phyloP scores from a whole-genome alignment of 23 red algal species.

The Gracilaria domingensis region DNA sequence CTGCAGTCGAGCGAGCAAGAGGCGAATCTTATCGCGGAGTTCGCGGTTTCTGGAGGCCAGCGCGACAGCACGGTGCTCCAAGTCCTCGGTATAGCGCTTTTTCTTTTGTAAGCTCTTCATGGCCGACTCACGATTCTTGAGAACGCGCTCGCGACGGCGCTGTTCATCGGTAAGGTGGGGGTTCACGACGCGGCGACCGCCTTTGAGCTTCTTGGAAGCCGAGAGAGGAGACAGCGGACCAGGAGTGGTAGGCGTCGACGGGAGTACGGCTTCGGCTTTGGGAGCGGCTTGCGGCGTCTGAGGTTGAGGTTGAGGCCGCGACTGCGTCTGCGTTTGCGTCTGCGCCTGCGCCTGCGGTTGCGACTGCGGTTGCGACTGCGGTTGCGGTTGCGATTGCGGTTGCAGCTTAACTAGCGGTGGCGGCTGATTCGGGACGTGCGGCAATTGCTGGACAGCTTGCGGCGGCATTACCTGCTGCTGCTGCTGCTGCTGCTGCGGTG shows the following conservation, averaged over 20 bases:
- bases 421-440: neutral
- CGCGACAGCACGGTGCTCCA: conserved; percentile 71
- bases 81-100: conserved; percentile 73
- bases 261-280: neutral
- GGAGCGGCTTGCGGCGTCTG: conserved; percentile 13
- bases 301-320: neutral
- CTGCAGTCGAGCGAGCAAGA: conserved; percentile 39
- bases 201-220: conserved; percentile 47
- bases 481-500: conserved; percentile 7
- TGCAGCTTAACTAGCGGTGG: no score
- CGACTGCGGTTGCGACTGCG: neutral
- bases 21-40: conserved; percentile 62
- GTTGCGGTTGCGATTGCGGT: no score
- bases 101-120: conserved; percentile 79
- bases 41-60: conserved; percentile 60
- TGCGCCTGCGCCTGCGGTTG: no score
- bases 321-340: no score
- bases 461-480: neutral
- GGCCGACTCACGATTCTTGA: conserved; percentile 76
- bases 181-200: conserved; percentile 68
- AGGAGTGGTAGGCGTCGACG: conserved; percentile 28
- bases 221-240: conserved; percentile 15
- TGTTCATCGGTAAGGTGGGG: conserved; percentile 63
- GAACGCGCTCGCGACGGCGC: conserved; percentile 69
- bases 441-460: neutral